Conservation (phyloP, 2,329 filamentous ascomycete genomes). For the Periconia digitata region DNA sequence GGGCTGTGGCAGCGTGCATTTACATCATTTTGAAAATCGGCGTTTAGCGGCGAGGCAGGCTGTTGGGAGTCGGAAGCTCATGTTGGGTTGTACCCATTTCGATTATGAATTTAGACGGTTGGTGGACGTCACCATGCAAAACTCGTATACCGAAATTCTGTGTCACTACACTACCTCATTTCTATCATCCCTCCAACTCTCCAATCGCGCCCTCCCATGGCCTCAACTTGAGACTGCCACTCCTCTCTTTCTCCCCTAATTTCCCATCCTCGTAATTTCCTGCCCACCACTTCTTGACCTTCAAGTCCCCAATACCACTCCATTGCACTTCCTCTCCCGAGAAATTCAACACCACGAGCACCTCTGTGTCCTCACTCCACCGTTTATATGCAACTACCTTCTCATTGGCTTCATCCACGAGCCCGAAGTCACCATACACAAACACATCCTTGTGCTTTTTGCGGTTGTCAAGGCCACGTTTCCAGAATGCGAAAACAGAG, state of each 20-base stretch:
- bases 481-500: constrained; percentile 64
- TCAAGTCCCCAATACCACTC: constrained; percentile 26
- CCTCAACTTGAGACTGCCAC: constrained; percentile 25
- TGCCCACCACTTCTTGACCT: constrained; percentile 39
- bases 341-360: constrained; percentile 38
- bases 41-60: too few relatives aligned
- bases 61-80: too few relatives aligned
- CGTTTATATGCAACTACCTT: constrained; percentile 35
- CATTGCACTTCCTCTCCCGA: constrained; percentile 31
- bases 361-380: constrained; percentile 29
- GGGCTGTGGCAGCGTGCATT: too few relatives aligned
- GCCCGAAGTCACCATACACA: constrained; percentile 62
- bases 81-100: too few relatives aligned
- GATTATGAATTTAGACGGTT: too few relatives aligned
- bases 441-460: constrained; percentile 63
- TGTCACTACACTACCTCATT: too few relatives aligned
- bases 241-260: constrained; percentile 18
- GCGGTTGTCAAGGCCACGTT: constrained; percentile 55
- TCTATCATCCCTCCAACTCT: not conserved
- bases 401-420: constrained; percentile 52
- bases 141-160: too few relatives aligned
- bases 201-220: constrained; percentile 39
- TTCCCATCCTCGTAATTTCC: constrained; percentile 39
- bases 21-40: too few relatives aligned
- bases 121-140: too few relatives aligned